These are phyloP conservation scores for Penicillium sp. DNA, from an alignment of 2,329 filamentous ascomycete species.

Conservation along the genomic window DNA sequence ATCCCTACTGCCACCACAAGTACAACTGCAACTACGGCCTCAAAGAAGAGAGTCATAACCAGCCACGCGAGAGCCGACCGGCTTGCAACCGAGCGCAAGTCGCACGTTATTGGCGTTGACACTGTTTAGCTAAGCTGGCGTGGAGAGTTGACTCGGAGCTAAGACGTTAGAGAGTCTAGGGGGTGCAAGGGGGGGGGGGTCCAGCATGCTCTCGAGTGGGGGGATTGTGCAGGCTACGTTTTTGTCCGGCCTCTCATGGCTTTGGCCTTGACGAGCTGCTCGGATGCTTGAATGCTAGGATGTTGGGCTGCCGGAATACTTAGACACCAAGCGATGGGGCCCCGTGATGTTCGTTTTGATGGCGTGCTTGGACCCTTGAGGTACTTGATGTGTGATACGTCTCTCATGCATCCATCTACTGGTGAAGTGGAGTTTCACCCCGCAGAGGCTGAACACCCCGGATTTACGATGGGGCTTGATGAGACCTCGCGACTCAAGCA, in stretches of 20 bases:
- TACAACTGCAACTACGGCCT: neutral
- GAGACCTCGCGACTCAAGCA: neutral
- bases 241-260: neutral
- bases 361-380: neutral
- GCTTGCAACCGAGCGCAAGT: constrained; percentile 4
- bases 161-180: neutral
- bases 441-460: neutral
- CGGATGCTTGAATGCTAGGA: neutral
- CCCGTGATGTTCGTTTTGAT: neutral
- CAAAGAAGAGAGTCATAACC: neutral
- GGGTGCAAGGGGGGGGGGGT: neutral
- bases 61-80: constrained; percentile 15
- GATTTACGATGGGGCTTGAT: neutral
- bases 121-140: neutral
- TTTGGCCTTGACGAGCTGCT: neutral
- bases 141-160: neutral
- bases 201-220: neutral
- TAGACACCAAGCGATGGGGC: neutral
- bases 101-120: neutral
- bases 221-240: neutral
- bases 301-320: neutral
- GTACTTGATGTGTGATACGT: neutral
- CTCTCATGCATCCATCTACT: neutral
- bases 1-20: neutral
- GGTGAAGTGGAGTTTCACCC: neutral